Evolutionary conservation across 306 rosid species (phyloP).

Genomic region (Albizia julibrissin): DNA sequence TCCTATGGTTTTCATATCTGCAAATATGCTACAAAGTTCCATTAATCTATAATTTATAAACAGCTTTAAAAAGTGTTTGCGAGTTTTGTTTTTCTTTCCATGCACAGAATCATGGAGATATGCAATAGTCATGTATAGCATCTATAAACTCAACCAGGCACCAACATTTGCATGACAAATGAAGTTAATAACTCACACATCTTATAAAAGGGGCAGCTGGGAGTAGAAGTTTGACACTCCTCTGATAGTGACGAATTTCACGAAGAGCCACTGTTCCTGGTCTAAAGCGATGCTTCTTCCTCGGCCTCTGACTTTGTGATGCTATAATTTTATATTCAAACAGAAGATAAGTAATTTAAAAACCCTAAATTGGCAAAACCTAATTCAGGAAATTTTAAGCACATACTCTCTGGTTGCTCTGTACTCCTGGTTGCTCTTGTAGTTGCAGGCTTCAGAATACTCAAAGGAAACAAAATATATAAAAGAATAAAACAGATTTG

Average conservation of each 20-base stretch:
- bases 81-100: not conserved
- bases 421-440: not conserved
- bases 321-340: conserved; percentile 31
- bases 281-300: conserved; percentile 44
- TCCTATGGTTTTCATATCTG: not conserved
- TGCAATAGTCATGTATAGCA: not conserved
- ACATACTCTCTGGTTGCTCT: conserved; percentile 37
- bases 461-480: not conserved
- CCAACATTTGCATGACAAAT: not conserved
- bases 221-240: conserved; percentile 44
- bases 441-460: conserved; percentile 35
- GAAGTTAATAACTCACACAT: conserved; percentile 51
- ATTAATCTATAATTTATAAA: not conserved
- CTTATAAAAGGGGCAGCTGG: conserved; percentile 76
- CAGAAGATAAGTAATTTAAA: not conserved
- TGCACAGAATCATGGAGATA: not conserved
- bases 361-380: conserved; percentile 19
- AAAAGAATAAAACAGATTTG: not conserved
- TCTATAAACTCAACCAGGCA: not conserved
- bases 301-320: conserved; percentile 23
- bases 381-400: not conserved
- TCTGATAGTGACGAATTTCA: conserved; percentile 73
- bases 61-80: not conserved
- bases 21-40: not conserved
- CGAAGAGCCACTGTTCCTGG: conserved; percentile 75